These are phyloP conservation scores for Herpetomonas muscarum DNA, from an alignment of 208 protist species.

Conservation along the genomic window DNA sequence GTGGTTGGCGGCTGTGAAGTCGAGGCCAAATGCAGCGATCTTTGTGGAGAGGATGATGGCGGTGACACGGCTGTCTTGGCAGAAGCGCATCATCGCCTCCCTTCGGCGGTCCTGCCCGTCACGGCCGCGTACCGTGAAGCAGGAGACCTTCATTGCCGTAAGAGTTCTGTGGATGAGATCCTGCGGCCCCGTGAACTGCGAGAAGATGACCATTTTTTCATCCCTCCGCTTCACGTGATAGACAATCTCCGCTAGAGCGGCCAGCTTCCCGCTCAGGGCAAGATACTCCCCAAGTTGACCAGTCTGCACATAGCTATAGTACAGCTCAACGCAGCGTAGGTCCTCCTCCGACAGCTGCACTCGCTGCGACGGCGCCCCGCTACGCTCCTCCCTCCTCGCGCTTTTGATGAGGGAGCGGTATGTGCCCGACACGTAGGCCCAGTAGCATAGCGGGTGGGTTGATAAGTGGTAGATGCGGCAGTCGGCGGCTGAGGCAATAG, in stretches of 20 bases:
- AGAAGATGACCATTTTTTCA: slow-evolving; percentile 88
- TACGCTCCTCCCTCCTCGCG: slow-evolving; percentile 1
- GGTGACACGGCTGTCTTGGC: slow-evolving; percentile 30
- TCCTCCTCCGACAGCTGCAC: slow-evolving; percentile 26
- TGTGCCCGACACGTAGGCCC: slow-evolving; percentile 46
- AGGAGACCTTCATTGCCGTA: slow-evolving; percentile 37
- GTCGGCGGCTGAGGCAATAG: slow-evolving; percentile 38
- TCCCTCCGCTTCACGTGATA: slow-evolving; percentile 25
- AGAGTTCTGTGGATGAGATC: slow-evolving; percentile 75
- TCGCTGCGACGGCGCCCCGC: not conserved
- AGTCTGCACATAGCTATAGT: slow-evolving; percentile 35
- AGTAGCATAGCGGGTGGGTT: slow-evolving; percentile 82
- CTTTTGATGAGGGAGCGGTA: slow-evolving; percentile 48
- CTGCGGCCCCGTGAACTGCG: slow-evolving; percentile 77
- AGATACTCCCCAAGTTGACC: slow-evolving; percentile 49
- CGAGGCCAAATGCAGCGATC: slow-evolving; percentile 97
- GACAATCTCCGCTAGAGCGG: slow-evolving; percentile 60
- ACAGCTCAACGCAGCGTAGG: slow-evolving; percentile 28
- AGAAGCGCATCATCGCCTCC: slow-evolving; percentile 60
- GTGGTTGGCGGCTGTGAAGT: slow-evolving; percentile 97
- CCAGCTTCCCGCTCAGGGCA: slow-evolving; percentile 72
- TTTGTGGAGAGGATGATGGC: slow-evolving; percentile 95
- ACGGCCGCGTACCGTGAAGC: slow-evolving; percentile 63
- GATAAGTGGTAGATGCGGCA: slow-evolving; percentile 69
- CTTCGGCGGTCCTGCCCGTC: slow-evolving; percentile 58